These are phyloP conservation scores for Boechera stricta DNA, from an alignment of 345 rosid genomes.

Conservation along the genomic window DNA sequence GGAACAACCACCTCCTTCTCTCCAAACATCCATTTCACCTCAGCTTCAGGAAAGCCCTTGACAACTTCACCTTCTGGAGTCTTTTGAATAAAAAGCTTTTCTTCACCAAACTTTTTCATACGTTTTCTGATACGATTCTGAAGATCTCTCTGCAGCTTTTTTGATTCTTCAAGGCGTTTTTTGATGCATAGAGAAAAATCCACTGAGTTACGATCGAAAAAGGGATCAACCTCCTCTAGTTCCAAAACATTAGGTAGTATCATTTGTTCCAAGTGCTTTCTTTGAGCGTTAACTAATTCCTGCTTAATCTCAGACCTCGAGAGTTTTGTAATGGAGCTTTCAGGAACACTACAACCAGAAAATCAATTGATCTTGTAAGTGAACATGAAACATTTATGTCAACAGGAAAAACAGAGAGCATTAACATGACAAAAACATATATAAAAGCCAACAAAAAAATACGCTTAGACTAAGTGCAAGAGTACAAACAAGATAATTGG, in stretches of 20 bases:
- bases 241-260: conserved; percentile 76
- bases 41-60: conserved; percentile 89
- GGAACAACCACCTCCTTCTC: conserved; percentile 87
- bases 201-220: conserved; percentile 59
- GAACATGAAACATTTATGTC: conserved; percentile 16
- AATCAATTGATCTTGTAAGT: conserved; percentile 34
- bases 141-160: conserved; percentile 70
- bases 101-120: conserved; percentile 78
- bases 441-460: conserved; percentile 13
- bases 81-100: conserved; percentile 66
- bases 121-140: conserved; percentile 68
- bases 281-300: conserved; percentile 75
- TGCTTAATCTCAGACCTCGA: conserved; percentile 70
- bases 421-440: conserved; percentile 13
- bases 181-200: conserved; percentile 68
- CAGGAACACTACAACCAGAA: conserved; percentile 57
- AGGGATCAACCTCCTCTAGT: conserved; percentile 66
- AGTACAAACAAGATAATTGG: conserved; percentile 3
- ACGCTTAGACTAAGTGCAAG: conserved; percentile 14
- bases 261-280: conserved; percentile 72
- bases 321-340: conserved; percentile 57
- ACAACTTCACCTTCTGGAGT: conserved; percentile 77
- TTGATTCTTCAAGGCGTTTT: conserved; percentile 72
- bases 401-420: conserved; percentile 22
- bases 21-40: conserved; percentile 95